Evolutionary conservation across 1,284 basidiomycete species (phyloP), one percentile per base, ranked within the genome.

Genomic region (Pulchroboletus neoregius): DNA sequence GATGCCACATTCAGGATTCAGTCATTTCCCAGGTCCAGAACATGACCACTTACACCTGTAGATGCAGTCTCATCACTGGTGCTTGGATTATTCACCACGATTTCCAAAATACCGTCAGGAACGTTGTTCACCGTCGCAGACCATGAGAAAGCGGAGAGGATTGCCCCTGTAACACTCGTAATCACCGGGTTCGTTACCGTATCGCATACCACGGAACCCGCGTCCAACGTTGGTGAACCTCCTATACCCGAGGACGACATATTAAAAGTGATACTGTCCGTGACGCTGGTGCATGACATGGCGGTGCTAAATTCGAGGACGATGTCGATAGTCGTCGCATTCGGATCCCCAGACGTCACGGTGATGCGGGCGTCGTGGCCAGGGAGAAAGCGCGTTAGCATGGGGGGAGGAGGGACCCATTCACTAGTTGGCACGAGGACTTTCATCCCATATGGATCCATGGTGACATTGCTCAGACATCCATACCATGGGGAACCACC

Each of bases 351-450:
- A 5, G 70, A 45, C 31, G 73, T 71, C 5, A 72, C 73, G 3
- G 73, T 62, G 26, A 91, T 68, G 32, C 92, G 84, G 20, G 80
- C 75, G 58, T 95, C 92, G 64, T 95, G 92, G 1, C 91, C 90
- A 0, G 92, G 92, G 4, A 67, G 66, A 68, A 94, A 94, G 45
- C 79, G 79, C 10, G 89, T 88, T 45, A 95, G 67, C 44, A 80
- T 77, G 15, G 91, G 88, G 3, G 71, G 78, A 41, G 86, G 81
- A 4, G 79, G 53, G 6, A 80, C 69, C 89, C 90, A 94, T 51
- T 84, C 72, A 1, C 50, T 61, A 3, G 51, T 34, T 0, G 88
- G 88, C 6, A 95, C 90, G 27, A 91, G 74, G 0, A 80, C 82
- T 67, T 92, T 92, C 76, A 87, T 93, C 27, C 84, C 79, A 58